Base-by-base conservation (phyloP, 2,329 filamentous ascomycete species). In the Ceratocystis smalleyi region DNA sequence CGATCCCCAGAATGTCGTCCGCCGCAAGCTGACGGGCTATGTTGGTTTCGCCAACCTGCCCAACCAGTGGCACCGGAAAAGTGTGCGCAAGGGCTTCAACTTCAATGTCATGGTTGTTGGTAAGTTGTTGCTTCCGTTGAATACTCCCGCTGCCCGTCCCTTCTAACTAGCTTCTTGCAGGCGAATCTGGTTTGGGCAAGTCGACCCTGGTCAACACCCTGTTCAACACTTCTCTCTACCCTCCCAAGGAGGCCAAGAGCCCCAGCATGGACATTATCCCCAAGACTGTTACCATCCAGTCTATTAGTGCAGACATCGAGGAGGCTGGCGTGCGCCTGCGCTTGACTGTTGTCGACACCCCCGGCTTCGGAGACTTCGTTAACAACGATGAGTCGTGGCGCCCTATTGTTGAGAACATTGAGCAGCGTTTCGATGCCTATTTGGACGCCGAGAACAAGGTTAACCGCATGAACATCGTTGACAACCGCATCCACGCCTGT, bases 91-190 rank as follows among this genome's bases (percentile, higher is more conserved):
- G 79, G 94, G 94, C 68, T 99, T 99, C 84, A 99, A 97, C 84
- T 99, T 99, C 83, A 99, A 99, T 75, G 94, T 99, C 71, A 99
- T 99, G 94, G 94, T 99, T 77, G 94, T 99, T 78, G 94, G 94
- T 97, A 82, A 74, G 91, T 86, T 12, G 6, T 22, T 17, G 54
- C 35, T 61, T 49, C 49, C 43, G 30, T 12, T 40, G 7, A 30
- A 32, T 32, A 40, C 45, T 7, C 3, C 24, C 12, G 15, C 43
- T 27, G 22, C 43, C 40, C 61, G 35, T 60, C 66, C 59, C 54
- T 67, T 47, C 59, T 24, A n/a, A 40, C 35, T 40, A 4, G 35
- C 10, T 40, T 40, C 5, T 1, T 55, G 24, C 70, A 97, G 94
- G 94, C 83, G 94, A 99, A 86, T 99, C 94, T 74, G 94, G 94